Percentiles rank a stretch among this genome's conserved stretches.
These are phyloP conservation scores for Endocalyx cinctus DNA, from an alignment of 2,329 filamentous ascomycete species.

Conservation along the genomic window DNA sequence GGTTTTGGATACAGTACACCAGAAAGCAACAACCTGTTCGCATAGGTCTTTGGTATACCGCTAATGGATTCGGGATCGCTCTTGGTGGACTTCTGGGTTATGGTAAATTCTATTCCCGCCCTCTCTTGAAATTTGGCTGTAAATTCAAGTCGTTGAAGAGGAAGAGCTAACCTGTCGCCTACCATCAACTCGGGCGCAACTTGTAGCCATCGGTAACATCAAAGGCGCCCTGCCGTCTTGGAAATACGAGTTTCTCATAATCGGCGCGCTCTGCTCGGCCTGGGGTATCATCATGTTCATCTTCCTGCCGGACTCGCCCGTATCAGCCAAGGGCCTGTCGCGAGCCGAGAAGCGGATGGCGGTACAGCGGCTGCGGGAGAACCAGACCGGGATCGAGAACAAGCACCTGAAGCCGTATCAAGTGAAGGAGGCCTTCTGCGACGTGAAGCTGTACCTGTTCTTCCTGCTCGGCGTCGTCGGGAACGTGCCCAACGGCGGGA, in stretches of 20 bases:
- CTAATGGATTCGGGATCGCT: constrained; percentile 51
- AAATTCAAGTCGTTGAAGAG: too few relatives aligned
- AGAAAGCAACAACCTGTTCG: constrained; percentile 51
- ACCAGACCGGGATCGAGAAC: constrained; percentile 34
- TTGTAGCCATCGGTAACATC: constrained; percentile 43
- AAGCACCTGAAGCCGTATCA: constrained; percentile 31
- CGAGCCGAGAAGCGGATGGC: constrained; percentile 33
- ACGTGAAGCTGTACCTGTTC: constrained; percentile 48
- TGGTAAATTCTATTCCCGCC: constrained; percentile 26
- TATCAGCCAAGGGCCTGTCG: constrained; percentile 45
- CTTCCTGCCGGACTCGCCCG: constrained; percentile 46
- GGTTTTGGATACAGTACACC: too few relatives aligned
- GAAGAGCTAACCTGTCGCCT: too few relatives aligned
- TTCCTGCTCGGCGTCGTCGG: constrained; percentile 45
- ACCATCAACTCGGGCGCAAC: too few relatives aligned
- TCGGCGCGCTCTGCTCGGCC: constrained; percentile 31
- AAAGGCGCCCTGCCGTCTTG: constrained; percentile 42
- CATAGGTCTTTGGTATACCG: constrained; percentile 51
- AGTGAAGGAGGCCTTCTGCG: constrained; percentile 32
- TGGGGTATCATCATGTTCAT: constrained; percentile 32
- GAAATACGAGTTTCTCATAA: constrained; percentile 39
- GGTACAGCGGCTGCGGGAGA: constrained; percentile 32
- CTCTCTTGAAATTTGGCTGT: neutral
- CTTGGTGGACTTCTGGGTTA: constrained; percentile 50
- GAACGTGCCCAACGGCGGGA: constrained; percentile 52